A percentile compares a stretch with the other conserved stretches of the same genome.
phyloP scores from a whole-genome alignment of 2,329 filamentous ascomycete species.

The Aspergillus caelatus region DNA sequence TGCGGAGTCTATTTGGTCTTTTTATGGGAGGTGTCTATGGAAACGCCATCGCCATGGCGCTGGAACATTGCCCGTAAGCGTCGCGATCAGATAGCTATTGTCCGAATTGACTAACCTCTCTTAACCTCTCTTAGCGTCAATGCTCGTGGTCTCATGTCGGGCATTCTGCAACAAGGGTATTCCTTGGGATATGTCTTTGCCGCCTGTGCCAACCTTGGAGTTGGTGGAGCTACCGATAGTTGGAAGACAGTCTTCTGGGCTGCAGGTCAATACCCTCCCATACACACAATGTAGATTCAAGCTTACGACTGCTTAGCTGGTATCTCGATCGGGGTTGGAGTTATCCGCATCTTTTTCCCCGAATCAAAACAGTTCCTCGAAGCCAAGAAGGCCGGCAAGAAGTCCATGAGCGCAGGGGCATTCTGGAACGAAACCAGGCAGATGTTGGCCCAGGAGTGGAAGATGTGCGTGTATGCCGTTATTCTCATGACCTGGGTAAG shows the following conservation, averaged over 20 bases:
- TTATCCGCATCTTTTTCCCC: conserved; percentile 69
- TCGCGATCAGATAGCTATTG: neutral
- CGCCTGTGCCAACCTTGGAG: conserved; percentile 69
- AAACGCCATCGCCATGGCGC: conserved; percentile 75
- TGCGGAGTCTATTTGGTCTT: conserved; percentile 72
- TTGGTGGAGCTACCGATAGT: conserved; percentile 56
- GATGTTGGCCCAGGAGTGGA: conserved; percentile 73
- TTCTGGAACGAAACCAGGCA: conserved; percentile 71
- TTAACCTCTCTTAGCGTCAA: conserved; percentile 44
- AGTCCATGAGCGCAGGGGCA: conserved; percentile 44
- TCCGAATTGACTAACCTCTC: neutral
- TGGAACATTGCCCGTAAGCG: conserved; percentile 67
- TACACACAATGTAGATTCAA: too few relatives aligned
- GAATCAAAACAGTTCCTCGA: conserved; percentile 77
- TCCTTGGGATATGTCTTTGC: conserved; percentile 79
- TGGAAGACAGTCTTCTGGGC: conserved; percentile 81
- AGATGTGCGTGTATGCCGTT: conserved; percentile 75
- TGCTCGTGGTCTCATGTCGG: conserved; percentile 77
- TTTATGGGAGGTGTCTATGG: conserved; percentile 84
- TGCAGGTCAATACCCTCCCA: conserved; percentile 43
- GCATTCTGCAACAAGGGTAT: conserved; percentile 81
- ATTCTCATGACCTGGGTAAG: conserved; percentile 71
- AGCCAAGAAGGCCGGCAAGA: conserved; percentile 63
- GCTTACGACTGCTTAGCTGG: conserved; percentile 22
- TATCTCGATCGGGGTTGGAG: conserved; percentile 57